Evolutionary conservation across 2,329 filamentous ascomycete species (phyloP).

Genomic region (Pyricularia sp.): DNA sequence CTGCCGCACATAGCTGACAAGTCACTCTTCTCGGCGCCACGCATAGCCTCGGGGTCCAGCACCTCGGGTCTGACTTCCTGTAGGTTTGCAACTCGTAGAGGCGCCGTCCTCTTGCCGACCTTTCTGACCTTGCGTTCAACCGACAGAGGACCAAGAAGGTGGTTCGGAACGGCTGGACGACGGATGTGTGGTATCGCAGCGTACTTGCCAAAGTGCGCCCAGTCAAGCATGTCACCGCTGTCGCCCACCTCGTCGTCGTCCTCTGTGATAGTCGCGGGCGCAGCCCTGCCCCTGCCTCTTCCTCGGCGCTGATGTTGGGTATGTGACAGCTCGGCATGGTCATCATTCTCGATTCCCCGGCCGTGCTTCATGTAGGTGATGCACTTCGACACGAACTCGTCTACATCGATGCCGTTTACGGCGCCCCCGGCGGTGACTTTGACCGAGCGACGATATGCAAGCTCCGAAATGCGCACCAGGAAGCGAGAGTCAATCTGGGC

Average conservation of each 20-base stretch:
- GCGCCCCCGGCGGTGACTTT: constrained; percentile 66
- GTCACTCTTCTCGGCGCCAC: constrained; percentile 65
- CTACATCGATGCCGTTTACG: constrained; percentile 71
- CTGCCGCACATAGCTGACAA: constrained; percentile 63
- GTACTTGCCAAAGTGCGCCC: constrained; percentile 71
- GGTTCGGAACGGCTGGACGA: constrained; percentile 70
- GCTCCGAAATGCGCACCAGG: constrained; percentile 69
- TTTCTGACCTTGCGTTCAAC: constrained; percentile 76
- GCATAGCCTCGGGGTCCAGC: constrained; percentile 61
- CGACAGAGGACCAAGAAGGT: constrained; percentile 80
- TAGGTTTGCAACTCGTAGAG: constrained; percentile 58
- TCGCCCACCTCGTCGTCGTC: constrained; percentile 59
- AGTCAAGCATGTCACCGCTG: constrained; percentile 72
- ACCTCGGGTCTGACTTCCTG: constrained; percentile 71
- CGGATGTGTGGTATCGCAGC: constrained; percentile 65
- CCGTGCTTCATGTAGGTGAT: constrained; percentile 77
- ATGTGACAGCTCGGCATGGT: constrained; percentile 39
- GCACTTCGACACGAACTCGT: constrained; percentile 86
- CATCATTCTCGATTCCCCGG: constrained; percentile 41
- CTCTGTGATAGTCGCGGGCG: neutral
- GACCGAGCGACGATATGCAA: constrained; percentile 69
- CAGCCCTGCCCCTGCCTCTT: constrained; percentile 26
- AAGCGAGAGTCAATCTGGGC: constrained; percentile 85
- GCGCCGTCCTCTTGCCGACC: constrained; percentile 59
- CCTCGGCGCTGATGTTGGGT: constrained; percentile 37